phyloP scores from a whole-genome alignment of 2,329 filamentous ascomycete species.

The Diaporthe longicolla region DNA sequence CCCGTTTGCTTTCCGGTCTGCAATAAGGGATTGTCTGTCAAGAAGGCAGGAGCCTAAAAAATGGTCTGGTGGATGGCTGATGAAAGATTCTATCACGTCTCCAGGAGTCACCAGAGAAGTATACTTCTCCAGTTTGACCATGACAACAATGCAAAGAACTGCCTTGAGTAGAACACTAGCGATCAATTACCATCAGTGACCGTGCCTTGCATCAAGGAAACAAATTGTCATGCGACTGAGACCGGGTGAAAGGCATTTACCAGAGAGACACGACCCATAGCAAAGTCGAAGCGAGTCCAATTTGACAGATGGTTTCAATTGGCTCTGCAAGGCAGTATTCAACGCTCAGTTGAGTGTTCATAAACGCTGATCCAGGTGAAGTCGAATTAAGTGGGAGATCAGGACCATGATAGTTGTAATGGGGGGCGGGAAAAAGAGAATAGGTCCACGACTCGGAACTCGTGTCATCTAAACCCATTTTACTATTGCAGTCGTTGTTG shows the following conservation, averaged over 20 bases:
- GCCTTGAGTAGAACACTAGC: not conserved
- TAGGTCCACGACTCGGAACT: not conserved
- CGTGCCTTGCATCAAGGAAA: too few relatives aligned
- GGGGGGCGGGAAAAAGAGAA: not conserved
- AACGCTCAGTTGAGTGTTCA: not conserved
- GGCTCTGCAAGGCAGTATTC: conserved; percentile 20
- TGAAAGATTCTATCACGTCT: conserved; percentile 35
- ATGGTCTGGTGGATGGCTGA: conserved; percentile 1
- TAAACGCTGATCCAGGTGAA: not conserved
- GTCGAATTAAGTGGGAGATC: not conserved
- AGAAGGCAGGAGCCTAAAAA: not conserved
- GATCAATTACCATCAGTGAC: too few relatives aligned
- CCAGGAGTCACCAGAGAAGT: conserved; percentile 21
- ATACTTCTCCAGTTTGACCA: not conserved
- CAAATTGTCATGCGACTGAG: too few relatives aligned
- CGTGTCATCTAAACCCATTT: not conserved
- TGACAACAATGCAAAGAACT: conserved; percentile 6
- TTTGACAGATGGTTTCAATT: not conserved
- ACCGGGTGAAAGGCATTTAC: not conserved
- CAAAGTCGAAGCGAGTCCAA: not conserved
- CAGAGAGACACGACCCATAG: not conserved
- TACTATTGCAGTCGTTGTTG: not conserved
- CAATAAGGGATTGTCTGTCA: not conserved
- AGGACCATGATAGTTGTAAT: accelerated
- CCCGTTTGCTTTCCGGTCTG: not conserved